A percentile compares a stretch with the other conserved stretches of the same genome.
phyloP scores from a whole-genome alignment of 2,329 filamentous ascomycete species.

The Malbranchea zuffiana region DNA sequence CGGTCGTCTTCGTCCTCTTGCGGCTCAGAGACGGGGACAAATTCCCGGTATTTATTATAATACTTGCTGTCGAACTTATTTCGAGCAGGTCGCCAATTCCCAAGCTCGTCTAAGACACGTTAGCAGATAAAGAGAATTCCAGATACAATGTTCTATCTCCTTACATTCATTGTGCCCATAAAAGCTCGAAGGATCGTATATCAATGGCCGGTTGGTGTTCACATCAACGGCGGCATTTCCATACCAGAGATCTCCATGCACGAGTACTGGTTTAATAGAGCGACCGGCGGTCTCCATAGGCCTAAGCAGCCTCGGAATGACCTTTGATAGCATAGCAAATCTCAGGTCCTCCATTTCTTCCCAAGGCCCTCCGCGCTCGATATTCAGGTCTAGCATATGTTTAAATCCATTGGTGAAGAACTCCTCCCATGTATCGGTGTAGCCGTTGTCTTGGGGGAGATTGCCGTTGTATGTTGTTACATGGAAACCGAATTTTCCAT shows the following conservation, averaged over 20 bases:
- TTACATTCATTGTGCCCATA: slow-evolving; percentile 22
- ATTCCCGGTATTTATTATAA: slow-evolving; percentile 15
- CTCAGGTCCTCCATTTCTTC: slow-evolving; percentile 12
- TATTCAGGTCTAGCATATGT: slow-evolving; percentile 11
- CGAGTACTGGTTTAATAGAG: slow-evolving; percentile 20
- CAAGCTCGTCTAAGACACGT: slow-evolving; percentile 15
- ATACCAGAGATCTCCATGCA: slow-evolving; percentile 26
- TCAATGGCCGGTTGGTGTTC: slow-evolving; percentile 13
- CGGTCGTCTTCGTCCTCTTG: slow-evolving; percentile 22
- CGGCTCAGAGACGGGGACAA: slow-evolving; percentile 17
- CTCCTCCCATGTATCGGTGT: slow-evolving; percentile 26
- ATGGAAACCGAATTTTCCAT: slow-evolving; percentile 29
- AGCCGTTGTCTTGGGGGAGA: slow-evolving; percentile 19
- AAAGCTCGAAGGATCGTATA: slow-evolving; percentile 16
- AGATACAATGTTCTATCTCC: not conserved
- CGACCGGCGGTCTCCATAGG: slow-evolving; percentile 24
- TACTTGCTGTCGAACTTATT: slow-evolving; percentile 12
- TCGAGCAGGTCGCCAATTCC: slow-evolving; percentile 14
- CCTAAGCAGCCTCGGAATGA: slow-evolving; percentile 26
- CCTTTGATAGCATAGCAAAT: slow-evolving; percentile 17
- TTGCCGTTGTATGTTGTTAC: slow-evolving; percentile 24
- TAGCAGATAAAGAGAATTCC: not conserved
- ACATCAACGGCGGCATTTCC: slow-evolving; percentile 22
- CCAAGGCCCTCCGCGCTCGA: slow-evolving; percentile 11
- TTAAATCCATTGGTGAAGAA: slow-evolving; percentile 15